These are phyloP conservation scores for Begonia masoniana DNA, from an alignment of 306 rosid genomes.

Conservation along the genomic window DNA sequence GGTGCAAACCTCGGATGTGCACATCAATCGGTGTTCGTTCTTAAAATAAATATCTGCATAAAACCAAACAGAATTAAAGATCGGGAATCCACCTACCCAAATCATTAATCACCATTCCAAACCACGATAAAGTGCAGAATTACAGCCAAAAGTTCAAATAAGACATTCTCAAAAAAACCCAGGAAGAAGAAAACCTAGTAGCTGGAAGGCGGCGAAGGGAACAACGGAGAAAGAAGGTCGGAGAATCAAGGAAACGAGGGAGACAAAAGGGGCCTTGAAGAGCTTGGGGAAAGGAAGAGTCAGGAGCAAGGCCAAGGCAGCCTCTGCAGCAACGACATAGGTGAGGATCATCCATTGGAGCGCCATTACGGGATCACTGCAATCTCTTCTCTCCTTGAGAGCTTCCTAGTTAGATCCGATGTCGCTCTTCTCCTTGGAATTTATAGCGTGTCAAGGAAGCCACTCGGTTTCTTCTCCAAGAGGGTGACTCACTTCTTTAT, in stretches of 20 bases:
- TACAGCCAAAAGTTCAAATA: too few relatives aligned
- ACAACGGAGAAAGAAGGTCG: conserved; percentile 79
- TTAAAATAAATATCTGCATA: conserved; percentile 75
- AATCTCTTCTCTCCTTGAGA: too few relatives aligned
- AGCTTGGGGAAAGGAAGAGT: conserved; percentile 74
- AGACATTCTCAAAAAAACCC: too few relatives aligned
- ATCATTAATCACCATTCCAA: too few relatives aligned
- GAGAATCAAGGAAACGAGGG: conserved; percentile 67
- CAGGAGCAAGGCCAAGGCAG: conserved; percentile 48
- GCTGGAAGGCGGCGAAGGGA: conserved; percentile 87
- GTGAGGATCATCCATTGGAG: conserved; percentile 89
- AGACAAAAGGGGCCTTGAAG: conserved; percentile 46
- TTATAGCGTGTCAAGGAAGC: too few relatives aligned
- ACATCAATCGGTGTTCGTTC: conserved; percentile 75
- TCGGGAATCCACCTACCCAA: too few relatives aligned
- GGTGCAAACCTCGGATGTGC: conserved; percentile 73
- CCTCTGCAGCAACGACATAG: conserved; percentile 85
- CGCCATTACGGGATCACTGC: conserved; percentile 31
- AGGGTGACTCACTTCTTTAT: too few relatives aligned
- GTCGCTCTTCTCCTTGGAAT: too few relatives aligned
- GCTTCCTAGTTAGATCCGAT: too few relatives aligned
- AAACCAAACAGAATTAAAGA: background rate
- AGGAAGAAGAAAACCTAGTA: conserved; percentile 30
- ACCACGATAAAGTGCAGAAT: too few relatives aligned
- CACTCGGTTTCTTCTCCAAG: too few relatives aligned